Evolutionary conservation across 2,329 filamentous ascomycete genomes (phyloP).

Genomic region (Fusarium oligoseptatum): DNA sequence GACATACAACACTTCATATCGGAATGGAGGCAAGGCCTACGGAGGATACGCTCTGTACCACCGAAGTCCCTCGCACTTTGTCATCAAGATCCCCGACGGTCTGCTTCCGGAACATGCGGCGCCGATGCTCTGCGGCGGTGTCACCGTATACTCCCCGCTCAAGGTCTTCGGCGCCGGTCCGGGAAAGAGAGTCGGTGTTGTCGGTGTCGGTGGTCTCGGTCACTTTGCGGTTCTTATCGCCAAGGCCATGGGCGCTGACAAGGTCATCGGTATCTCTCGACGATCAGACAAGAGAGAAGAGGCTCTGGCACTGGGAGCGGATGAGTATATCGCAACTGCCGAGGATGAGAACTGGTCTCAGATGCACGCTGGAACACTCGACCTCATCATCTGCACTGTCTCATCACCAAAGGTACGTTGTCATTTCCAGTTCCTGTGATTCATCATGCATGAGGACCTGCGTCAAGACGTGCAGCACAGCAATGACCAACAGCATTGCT

Average conservation of each 20-base stretch:
- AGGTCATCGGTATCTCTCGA: conserved; percentile 69
- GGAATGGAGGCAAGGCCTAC: conserved; percentile 73
- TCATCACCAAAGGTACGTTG: conserved; percentile 60
- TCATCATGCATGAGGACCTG: background rate
- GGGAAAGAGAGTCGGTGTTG: conserved; percentile 74
- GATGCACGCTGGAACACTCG: conserved; percentile 69
- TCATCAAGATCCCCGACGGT: conserved; percentile 79
- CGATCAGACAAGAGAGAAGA: conserved; percentile 68
- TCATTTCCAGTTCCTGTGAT: background rate
- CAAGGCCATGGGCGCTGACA: conserved; percentile 72
- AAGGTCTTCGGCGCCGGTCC: conserved; percentile 60
- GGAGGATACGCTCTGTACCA: conserved; percentile 66
- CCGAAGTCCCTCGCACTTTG: conserved; percentile 48
- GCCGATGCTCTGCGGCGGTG: conserved; percentile 85
- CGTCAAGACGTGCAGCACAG: background rate
- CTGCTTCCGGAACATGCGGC: conserved; percentile 73
- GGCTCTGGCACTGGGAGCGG: conserved; percentile 66
- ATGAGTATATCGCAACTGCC: conserved; percentile 68
- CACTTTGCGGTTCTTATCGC: conserved; percentile 77
- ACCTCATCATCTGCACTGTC: conserved; percentile 79
- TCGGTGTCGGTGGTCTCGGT: conserved; percentile 76
- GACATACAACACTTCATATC: conserved; percentile 71
- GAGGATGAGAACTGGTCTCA: conserved; percentile 65
- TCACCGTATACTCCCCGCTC: conserved; percentile 83
- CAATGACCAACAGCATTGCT: background rate